phyloP scores from a whole-genome alignment of 768 basidiomycete species.

The Termitomyces sp. region DNA sequence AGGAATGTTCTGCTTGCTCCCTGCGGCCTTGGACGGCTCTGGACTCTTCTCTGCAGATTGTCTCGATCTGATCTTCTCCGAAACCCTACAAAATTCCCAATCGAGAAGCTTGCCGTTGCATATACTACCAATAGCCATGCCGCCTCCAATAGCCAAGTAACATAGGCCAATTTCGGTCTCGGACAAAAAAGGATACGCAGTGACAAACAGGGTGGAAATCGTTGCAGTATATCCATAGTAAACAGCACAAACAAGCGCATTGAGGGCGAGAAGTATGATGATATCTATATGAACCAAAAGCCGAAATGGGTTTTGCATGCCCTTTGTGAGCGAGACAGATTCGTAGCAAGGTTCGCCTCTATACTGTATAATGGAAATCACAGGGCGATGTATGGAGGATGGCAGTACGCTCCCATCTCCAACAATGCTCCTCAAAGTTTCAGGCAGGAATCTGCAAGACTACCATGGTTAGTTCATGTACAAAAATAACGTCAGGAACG shows the following conservation, averaged over 20 bases:
- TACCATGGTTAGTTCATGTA: constrained; percentile 17
- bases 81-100: constrained; percentile 45
- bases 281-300: constrained; percentile 54
- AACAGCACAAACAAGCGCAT: constrained; percentile 45
- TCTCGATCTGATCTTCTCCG: constrained; percentile 24
- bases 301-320: constrained; percentile 48
- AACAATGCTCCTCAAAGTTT: constrained; percentile 48
- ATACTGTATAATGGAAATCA: constrained; percentile 41
- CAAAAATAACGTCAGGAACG: constrained; percentile 23
- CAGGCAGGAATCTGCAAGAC: constrained; percentile 39
- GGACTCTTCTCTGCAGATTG: constrained; percentile 17
- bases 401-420: constrained; percentile 45
- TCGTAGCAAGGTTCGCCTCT: constrained; percentile 18
- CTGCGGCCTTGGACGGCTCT: constrained; percentile 4
- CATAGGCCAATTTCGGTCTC: constrained; percentile 71
- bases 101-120: constrained; percentile 61
- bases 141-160: constrained; percentile 71
- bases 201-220: constrained; percentile 54
- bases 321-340: constrained; percentile 27
- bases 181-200: constrained; percentile 51
- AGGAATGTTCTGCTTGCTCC: constrained; percentile 12
- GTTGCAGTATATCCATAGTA: constrained; percentile 59
- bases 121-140: constrained; percentile 57
- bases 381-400: constrained; percentile 43
- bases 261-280: constrained; percentile 43